phyloP scores from a whole-genome alignment of 208 protist genomes.

The Acanthamoeba sp. region DNA sequence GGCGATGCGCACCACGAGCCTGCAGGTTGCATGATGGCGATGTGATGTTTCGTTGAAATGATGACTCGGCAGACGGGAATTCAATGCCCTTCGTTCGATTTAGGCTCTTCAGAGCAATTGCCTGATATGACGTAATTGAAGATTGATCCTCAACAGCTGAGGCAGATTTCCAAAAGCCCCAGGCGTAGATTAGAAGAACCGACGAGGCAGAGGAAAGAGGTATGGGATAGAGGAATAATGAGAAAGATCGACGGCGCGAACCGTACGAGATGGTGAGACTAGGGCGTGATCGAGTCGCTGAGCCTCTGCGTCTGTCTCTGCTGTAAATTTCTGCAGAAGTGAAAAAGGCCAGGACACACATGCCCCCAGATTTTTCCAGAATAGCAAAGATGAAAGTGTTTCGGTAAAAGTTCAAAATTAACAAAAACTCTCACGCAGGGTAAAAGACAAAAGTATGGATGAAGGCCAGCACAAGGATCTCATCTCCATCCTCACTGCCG shows the following conservation, averaged over 20 bases:
- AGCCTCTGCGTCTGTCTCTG: not conserved
- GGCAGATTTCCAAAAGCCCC: too few species aligned
- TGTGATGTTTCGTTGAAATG: not conserved
- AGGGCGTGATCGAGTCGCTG: not conserved
- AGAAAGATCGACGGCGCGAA: not conserved
- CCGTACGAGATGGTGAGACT: not conserved
- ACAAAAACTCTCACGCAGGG: too few species aligned
- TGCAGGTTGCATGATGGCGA: not conserved
- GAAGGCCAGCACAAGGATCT: not conserved
- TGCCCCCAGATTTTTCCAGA: not conserved
- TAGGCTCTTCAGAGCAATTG: too few species aligned
- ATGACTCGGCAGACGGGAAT: not conserved
- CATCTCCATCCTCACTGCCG: not conserved
- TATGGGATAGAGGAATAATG: not conserved
- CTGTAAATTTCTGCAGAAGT: slow-evolving; percentile 42
- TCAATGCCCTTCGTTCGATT: not conserved
- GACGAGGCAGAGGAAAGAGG: not conserved
- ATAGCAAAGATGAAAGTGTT: not conserved
- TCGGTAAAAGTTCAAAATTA: not conserved
- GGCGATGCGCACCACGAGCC: slow-evolving; percentile 43
- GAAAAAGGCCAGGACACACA: not conserved
- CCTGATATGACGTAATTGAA: not conserved
- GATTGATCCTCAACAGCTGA: too few species aligned
- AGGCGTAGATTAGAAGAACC: too few species aligned
- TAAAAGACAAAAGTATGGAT: not conserved